These are phyloP conservation scores for Tympanopsis confertula DNA, from an alignment of 2,329 filamentous ascomycete genomes.

Conservation along the genomic window DNA sequence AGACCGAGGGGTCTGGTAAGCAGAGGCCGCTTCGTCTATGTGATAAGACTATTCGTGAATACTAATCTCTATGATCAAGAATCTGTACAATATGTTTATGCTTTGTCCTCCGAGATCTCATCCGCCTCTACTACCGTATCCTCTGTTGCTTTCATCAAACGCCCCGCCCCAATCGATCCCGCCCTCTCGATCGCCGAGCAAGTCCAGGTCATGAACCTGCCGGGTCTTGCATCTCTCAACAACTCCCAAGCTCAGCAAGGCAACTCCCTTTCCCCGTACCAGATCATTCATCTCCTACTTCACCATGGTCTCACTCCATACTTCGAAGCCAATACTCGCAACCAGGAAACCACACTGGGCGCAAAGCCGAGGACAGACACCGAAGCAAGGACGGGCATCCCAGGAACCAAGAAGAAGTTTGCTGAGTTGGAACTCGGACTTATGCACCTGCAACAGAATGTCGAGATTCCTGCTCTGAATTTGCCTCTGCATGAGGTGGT, in stretches of 20 bases:
- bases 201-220: conserved; percentile 85
- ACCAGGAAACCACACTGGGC: conserved; percentile 54
- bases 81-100: conserved; percentile 58
- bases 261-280: conserved; percentile 70
- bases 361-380: conserved; percentile 67
- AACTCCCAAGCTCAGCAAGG: conserved; percentile 59
- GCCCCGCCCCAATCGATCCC: conserved; percentile 76
- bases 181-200: conserved; percentile 73
- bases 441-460: conserved; percentile 88
- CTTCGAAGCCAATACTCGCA: conserved; percentile 91
- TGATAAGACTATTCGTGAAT: conserved; percentile 10
- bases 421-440: conserved; percentile 87
- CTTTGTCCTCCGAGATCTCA: conserved; percentile 69
- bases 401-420: conserved; percentile 93
- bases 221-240: conserved; percentile 63
- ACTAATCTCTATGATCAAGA: conserved; percentile 17
- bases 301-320: conserved; percentile 88
- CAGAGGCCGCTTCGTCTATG: conserved; percentile 27
- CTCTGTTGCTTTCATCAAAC: conserved; percentile 82
- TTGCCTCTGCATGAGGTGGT: conserved; percentile 82
- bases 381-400: conserved; percentile 86
- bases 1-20: conserved; percentile 12
- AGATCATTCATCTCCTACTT: conserved; percentile 82
- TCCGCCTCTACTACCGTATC: conserved; percentile 70
- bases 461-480: conserved; percentile 87